These are phyloP conservation scores for Pichia norvegensis DNA, from an alignment of 1,139 yeast species.

Conservation along the genomic window DNA sequence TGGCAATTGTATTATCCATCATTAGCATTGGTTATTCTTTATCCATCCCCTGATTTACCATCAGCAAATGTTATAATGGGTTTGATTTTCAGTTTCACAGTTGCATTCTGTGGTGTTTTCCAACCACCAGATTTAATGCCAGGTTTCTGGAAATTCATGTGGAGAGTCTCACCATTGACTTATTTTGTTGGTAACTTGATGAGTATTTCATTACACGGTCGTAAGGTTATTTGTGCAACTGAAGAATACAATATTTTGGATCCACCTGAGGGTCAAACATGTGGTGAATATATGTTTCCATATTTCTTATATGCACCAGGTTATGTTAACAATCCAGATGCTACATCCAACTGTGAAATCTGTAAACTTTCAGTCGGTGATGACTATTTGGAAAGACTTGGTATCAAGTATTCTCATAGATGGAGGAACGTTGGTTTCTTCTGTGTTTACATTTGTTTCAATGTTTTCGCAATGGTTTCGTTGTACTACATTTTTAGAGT, in stretches of 20 bases:
- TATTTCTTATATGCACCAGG: slow-evolving; percentile 38
- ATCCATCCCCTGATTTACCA: slow-evolving; percentile 51
- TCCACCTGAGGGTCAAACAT: slow-evolving; percentile 51
- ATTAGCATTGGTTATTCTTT: slow-evolving; percentile 44
- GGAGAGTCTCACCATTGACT: slow-evolving; percentile 60
- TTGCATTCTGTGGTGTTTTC: slow-evolving; percentile 56
- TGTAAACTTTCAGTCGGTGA: slow-evolving; percentile 51
- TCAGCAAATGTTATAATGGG: slow-evolving; percentile 52
- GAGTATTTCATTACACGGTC: slow-evolving; percentile 42
- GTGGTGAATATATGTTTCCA: slow-evolving; percentile 41
- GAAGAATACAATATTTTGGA: slow-evolving; percentile 43
- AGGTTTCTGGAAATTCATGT: slow-evolving; percentile 65
- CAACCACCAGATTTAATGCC: slow-evolving; percentile 51
- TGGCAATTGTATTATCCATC: slow-evolving; percentile 49
- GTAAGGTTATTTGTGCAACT: slow-evolving; percentile 43
- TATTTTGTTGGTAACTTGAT: slow-evolving; percentile 54
- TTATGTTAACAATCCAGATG: slow-evolving; percentile 42
- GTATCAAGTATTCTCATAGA: slow-evolving; percentile 38
- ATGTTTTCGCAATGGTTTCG: slow-evolving; percentile 23
- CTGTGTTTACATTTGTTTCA: slow-evolving; percentile 51
- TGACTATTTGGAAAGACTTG: slow-evolving; percentile 40
- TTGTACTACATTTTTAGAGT: slow-evolving; percentile 14
- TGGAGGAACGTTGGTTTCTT: slow-evolving; percentile 64
- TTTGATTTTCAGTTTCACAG: slow-evolving; percentile 43
- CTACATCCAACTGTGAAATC: slow-evolving; percentile 46